Percentiles rank a stretch among this genome's conserved stretches.
Conservation (phyloP, 2,329 filamentous ascomycete genomes). For the Fusarium pseudograminearum region DNA sequence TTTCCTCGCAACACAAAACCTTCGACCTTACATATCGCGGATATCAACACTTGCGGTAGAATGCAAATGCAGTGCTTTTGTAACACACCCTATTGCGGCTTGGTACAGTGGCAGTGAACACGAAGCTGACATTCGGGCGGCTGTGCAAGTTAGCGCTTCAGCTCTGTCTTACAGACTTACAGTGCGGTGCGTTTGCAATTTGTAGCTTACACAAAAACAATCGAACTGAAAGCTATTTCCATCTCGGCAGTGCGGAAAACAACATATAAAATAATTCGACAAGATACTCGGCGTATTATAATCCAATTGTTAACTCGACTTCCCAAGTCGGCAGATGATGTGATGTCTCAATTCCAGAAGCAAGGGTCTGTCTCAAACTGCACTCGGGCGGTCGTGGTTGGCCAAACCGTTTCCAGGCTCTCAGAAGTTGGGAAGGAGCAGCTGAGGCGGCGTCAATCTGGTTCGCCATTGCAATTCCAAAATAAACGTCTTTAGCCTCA, state of each 20-base stretch:
- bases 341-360: not conserved
- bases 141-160: not conserved
- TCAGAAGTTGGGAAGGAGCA: slow-evolving; percentile 1
- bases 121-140: slow-evolving; percentile 6
- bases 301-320: not conserved
- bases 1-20: not conserved
- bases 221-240: not conserved
- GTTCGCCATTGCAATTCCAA: not conserved
- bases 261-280: not conserved
- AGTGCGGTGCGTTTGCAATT: not conserved
- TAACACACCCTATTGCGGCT: not conserved
- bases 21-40: not conserved
- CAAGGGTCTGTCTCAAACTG: slow-evolving; percentile 30
- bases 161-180: not conserved
- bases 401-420: not conserved
- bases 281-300: not conserved
- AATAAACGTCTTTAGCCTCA: not conserved
- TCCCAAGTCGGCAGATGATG: not conserved
- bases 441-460: slow-evolving; percentile 11
- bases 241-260: not conserved
- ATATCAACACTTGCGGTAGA: not conserved
- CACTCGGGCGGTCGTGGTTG: slow-evolving; percentile 18
- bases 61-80: not conserved
- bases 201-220: not conserved
- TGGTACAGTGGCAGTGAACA: slow-evolving; percentile 13